Percentiles rank a stretch among this genome's conserved stretches.
These are phyloP conservation scores for Boletus tomentosulus DNA, from an alignment of 768 basidiomycete species.

Conservation along the genomic window DNA sequence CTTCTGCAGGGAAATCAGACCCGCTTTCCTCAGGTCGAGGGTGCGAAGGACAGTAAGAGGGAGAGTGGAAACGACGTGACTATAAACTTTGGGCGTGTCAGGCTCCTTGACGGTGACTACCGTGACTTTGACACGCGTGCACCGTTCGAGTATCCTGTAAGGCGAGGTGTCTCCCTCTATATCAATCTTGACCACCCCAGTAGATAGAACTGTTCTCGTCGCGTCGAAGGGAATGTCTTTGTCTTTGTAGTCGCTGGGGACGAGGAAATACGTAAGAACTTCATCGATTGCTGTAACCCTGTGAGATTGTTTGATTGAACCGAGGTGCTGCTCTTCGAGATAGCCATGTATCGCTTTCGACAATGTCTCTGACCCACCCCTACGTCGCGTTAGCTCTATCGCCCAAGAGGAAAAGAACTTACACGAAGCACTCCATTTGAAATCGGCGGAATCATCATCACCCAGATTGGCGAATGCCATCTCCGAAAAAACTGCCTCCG, in stretches of 20 bases:
- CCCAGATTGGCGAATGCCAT: background rate
- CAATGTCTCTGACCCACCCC: slow-evolving; percentile 23
- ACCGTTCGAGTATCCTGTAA: background rate
- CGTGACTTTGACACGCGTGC: background rate
- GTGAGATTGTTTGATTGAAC: slow-evolving; percentile 8
- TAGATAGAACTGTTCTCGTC: background rate
- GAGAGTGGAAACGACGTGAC: slow-evolving; percentile 41
- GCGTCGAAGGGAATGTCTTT: background rate
- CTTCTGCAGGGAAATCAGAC: slow-evolving; percentile 27
- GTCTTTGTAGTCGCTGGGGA: background rate
- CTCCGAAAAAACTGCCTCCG: background rate
- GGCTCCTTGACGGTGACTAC: slow-evolving; percentile 6
- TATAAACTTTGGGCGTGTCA: slow-evolving; percentile 19
- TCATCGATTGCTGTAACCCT: slow-evolving; percentile 19
- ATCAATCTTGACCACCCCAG: background rate
- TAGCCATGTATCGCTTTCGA: slow-evolving; percentile 17
- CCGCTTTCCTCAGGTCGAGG: slow-evolving; percentile 29
- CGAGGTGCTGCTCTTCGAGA: background rate
- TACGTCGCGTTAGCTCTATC: background rate
- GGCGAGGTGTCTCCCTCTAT: background rate
- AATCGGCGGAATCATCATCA: background rate
- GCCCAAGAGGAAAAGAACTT: background rate
- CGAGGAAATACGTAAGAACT: background rate
- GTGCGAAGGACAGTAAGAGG: slow-evolving; percentile 35
- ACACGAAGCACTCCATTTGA: background rate